Evolutionary conservation across 352 stramenopile genomes (phyloP), one percentile per base, ranked within the genome.

Genomic region (Pythium aquatile): DNA sequence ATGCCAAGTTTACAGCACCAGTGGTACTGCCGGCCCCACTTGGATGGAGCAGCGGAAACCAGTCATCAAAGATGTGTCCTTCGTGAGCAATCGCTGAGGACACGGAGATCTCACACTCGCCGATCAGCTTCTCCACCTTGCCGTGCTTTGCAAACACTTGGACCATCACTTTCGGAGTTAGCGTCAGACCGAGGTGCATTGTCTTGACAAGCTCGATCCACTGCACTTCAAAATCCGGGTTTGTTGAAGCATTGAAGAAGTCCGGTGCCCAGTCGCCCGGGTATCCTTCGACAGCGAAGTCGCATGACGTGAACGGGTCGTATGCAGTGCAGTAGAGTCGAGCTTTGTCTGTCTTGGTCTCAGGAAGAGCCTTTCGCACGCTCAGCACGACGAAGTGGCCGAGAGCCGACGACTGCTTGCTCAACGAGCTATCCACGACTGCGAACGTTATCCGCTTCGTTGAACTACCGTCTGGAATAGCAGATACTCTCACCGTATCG

Each of bases 271-370:
- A 95, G 30, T 91, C 61, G 0, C 44, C 37, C 7, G 86, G 86
- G 35, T 76, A 88, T 3, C 86, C 84, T 53, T 88, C 75, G 0
- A 93, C 81, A 1, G 80, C 66, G 66, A 92, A 95, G 61, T 95
- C 86, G 13, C 76, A 90, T 1, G 86, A 84, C 0, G 84, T 93
- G 28, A 87, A 74, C 11, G 86, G 86, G 28, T 95, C 84, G 63
- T 95, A 95, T 5, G 86, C 86, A 4, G 86, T 95, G 63, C 84
- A 95, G 47, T 95, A 95, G 3, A 95, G 55, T 44, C 74, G 47
- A 8, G 70, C 16, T 8, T 49, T 57, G 5, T 76, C 59, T n/a
- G 61, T 65, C 54, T 61, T 24, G 20, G 63, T 40, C 24, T 72
- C 67, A 0, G 79, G 74, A 1, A 82, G 67, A 2, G 83, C 79